phyloP scores from a whole-genome alignment of 176 grass and related monocot species.

The Pharus latifolius region DNA sequence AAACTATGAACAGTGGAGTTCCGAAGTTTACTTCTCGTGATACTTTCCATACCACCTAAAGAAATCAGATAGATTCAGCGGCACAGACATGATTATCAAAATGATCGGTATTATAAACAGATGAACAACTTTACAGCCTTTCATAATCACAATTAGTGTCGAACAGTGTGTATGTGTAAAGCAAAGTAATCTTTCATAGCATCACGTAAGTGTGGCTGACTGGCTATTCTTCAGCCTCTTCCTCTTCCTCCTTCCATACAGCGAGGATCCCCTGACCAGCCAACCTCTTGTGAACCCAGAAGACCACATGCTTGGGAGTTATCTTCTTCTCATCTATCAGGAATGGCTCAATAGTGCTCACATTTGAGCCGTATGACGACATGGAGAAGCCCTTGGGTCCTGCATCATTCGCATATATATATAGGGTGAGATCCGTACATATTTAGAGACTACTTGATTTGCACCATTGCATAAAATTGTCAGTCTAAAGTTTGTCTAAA shows the following conservation, averaged over 20 bases:
- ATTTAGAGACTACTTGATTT: too few relatives aligned
- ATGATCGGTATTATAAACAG: not conserved
- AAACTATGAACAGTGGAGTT: too few relatives aligned
- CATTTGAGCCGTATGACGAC: constrained; percentile 52
- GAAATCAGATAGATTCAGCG: not conserved
- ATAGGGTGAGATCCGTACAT: too few relatives aligned
- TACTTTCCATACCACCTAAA: not conserved
- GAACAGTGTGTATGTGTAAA: constrained; percentile 9
- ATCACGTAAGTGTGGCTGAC: not conserved
- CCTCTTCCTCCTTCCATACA: constrained; percentile 47
- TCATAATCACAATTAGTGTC: constrained; percentile 1
- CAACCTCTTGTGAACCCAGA: constrained; percentile 92
- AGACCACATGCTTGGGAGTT: constrained; percentile 50
- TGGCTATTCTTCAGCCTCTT: not conserved
- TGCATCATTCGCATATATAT: constrained; percentile 19
- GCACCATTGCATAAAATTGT: too few relatives aligned
- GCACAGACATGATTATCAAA: not conserved
- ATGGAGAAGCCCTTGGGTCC: constrained; percentile 88
- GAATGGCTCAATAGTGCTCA: constrained; percentile 90
- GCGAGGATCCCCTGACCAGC: constrained; percentile 86
- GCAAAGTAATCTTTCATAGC: not conserved
- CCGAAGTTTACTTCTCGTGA: too few relatives aligned
- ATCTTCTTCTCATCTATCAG: constrained; percentile 83
- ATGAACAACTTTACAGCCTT: constrained; percentile 15
- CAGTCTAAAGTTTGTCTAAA: too few relatives aligned